These are phyloP conservation scores for Suhomyces xylopsoci DNA, from an alignment of 805 yeast species.

Conservation along the genomic window DNA sequence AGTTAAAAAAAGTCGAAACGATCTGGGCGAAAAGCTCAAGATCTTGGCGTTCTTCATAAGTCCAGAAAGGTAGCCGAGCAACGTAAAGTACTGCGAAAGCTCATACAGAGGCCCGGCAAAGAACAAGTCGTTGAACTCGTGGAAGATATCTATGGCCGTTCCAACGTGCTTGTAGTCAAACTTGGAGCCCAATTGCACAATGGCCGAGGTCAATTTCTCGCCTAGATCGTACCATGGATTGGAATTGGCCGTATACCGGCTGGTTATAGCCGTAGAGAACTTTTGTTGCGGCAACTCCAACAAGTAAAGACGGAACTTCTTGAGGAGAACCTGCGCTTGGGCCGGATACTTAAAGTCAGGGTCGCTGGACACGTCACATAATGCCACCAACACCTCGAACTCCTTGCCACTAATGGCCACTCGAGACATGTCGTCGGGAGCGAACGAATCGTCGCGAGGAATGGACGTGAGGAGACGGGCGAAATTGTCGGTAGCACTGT, in stretches of 20 bases:
- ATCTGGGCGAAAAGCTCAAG: slow-evolving; percentile 18
- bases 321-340: slow-evolving; percentile 43
- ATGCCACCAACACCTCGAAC: slow-evolving; percentile 54
- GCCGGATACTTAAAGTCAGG: slow-evolving; percentile 20
- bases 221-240: slow-evolving; percentile 37
- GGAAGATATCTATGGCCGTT: slow-evolving; percentile 25
- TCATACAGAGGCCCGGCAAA: slow-evolving; percentile 20
- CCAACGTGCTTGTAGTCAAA: slow-evolving; percentile 19
- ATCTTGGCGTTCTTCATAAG: slow-evolving; percentile 25
- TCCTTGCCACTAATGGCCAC: slow-evolving; percentile 51
- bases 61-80: slow-evolving; percentile 35
- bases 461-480: slow-evolving; percentile 15
- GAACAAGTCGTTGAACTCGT: slow-evolving; percentile 23
- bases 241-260: slow-evolving; percentile 18
- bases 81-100: slow-evolving; percentile 32
- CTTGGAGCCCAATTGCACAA: slow-evolving; percentile 26
- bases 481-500: slow-evolving; percentile 16
- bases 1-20: slow-evolving; percentile 29
- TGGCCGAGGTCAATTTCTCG: slow-evolving; percentile 32
- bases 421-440: slow-evolving; percentile 16
- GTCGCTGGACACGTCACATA: slow-evolving; percentile 42
- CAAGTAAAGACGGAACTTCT: slow-evolving; percentile 46
- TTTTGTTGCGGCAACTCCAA: slow-evolving; percentile 43
- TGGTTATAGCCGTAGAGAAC: slow-evolving; percentile 38
- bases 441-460: slow-evolving; percentile 8